Evolutionary conservation across 257 asterid species (phyloP).

Genomic region (Phtheirospermum japonicum): DNA sequence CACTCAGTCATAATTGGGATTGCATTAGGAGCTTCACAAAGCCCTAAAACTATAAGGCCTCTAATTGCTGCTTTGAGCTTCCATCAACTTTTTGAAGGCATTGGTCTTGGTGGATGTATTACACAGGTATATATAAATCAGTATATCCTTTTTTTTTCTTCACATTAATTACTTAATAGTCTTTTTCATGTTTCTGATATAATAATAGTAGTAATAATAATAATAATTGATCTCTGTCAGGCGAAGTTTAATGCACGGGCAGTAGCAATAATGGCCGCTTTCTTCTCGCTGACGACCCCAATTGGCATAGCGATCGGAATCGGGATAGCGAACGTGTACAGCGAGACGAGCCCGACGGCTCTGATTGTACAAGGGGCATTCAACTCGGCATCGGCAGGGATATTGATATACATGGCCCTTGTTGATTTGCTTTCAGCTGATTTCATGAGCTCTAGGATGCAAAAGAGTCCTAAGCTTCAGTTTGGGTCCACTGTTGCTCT

Average conservation of each 20-base stretch:
- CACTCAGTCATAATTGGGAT: constrained; percentile 37
- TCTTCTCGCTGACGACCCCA: constrained; percentile 36
- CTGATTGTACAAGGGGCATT: constrained; percentile 35
- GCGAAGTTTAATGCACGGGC: constrained; percentile 29
- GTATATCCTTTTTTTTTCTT: too few relatives aligned
- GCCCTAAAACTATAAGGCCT: constrained; percentile 30
- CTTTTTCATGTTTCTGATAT: too few relatives aligned
- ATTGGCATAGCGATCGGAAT: constrained; percentile 31
- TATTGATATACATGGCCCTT: constrained; percentile 37
- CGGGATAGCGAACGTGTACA: constrained; percentile 31
- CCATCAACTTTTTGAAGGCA: constrained; percentile 40
- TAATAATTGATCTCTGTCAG: too few relatives aligned
- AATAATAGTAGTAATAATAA: too few relatives aligned
- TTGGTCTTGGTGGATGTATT: constrained; percentile 38
- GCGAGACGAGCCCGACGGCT: constrained; percentile 34
- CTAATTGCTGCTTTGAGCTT: constrained; percentile 33
- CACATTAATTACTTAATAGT: too few relatives aligned
- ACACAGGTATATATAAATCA: constrained; percentile 21
- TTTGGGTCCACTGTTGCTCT: constrained; percentile 29
- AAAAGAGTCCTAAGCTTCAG: constrained; percentile 25
- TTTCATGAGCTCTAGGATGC: constrained; percentile 36
- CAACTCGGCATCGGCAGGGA: constrained; percentile 40
- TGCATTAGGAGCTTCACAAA: constrained; percentile 35
- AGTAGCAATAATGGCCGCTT: constrained; percentile 22
- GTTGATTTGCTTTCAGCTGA: constrained; percentile 39